Conservation (phyloP, 2,329 filamentous ascomycete species). For the Tetracladium maxilliforme region DNA sequence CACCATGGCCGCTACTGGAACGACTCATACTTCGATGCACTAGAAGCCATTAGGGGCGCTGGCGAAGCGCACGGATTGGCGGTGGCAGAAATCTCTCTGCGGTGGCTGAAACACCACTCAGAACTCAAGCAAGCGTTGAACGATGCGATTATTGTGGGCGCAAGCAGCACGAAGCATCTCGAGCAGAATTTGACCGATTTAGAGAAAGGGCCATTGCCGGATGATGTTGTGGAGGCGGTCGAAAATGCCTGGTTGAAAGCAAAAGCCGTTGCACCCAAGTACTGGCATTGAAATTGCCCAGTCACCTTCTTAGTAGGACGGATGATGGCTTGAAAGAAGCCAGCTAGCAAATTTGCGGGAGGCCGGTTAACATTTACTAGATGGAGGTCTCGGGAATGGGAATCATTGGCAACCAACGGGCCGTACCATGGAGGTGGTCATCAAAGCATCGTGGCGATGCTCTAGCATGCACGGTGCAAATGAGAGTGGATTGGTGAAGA, state of each 20-base stretch:
- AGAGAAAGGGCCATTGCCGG: conserved; percentile 58
- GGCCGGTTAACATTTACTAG: no score
- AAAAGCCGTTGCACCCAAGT: conserved; percentile 38
- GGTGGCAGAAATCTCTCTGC: conserved; percentile 57
- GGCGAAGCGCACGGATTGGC: conserved; percentile 53
- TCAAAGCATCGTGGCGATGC: no score
- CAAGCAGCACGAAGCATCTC: conserved; percentile 41
- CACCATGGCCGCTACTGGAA: conserved; percentile 46
- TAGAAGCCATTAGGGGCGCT: conserved; percentile 53
- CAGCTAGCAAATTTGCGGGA: no score
- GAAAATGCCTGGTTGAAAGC: conserved; percentile 66
- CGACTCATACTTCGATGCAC: conserved; percentile 46
- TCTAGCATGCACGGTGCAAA: no score
- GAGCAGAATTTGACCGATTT: conserved; percentile 40
- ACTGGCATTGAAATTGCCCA: no score
- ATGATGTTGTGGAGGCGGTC: conserved; percentile 59
- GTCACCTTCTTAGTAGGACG: no score
- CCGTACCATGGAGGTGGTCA: no score
- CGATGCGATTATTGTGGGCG: conserved; percentile 45
- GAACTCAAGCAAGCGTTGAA: conserved; percentile 33
- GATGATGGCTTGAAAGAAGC: no score
- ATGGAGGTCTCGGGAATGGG: no score
- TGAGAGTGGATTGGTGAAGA: no score
- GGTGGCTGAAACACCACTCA: conserved; percentile 63
- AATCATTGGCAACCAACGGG: no score